These are phyloP conservation scores for Emericellopsis atlantica DNA, from an alignment of 2,329 filamentous ascomycete genomes.

Conservation along the genomic window DNA sequence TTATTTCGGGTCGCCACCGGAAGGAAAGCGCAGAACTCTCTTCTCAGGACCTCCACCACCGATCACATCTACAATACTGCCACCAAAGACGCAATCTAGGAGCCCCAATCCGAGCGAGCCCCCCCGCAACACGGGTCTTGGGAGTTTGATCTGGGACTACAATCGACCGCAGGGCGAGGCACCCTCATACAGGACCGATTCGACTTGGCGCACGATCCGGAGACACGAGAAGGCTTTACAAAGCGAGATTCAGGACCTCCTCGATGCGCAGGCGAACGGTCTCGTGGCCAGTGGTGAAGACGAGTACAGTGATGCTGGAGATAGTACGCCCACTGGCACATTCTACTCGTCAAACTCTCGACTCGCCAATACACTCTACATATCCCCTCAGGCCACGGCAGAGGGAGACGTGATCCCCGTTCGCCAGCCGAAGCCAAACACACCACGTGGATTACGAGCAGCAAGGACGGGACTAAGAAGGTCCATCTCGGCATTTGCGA, in stretches of 20 bases:
- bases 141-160: slow-evolving; percentile 25
- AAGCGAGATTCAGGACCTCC: slow-evolving; percentile 30
- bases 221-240: slow-evolving; percentile 32
- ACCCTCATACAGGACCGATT: slow-evolving; percentile 19
- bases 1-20: slow-evolving; percentile 14
- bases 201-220: slow-evolving; percentile 32
- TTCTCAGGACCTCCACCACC: slow-evolving; percentile 38
- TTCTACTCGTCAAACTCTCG: slow-evolving; percentile 27
- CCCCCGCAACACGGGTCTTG: not conserved
- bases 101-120: slow-evolving; percentile 1
- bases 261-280: slow-evolving; percentile 35
- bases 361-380: slow-evolving; percentile 28
- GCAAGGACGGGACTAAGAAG: slow-evolving; percentile 53
- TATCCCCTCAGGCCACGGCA: slow-evolving; percentile 20
- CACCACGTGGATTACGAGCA: slow-evolving; percentile 42
- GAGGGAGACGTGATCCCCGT: slow-evolving; percentile 45
- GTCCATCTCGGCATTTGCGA: slow-evolving; percentile 50
- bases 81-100: slow-evolving; percentile 5
- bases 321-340: slow-evolving; percentile 25
- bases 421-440: slow-evolving; percentile 36
- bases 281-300: slow-evolving; percentile 18
- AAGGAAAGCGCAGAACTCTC: slow-evolving; percentile 18
- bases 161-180: slow-evolving; percentile 5
- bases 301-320: slow-evolving; percentile 24
- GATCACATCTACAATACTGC: slow-evolving; percentile 28